These are phyloP conservation scores for Inga leiocalycina DNA, from an alignment of 306 rosid species.

Conservation along the genomic window DNA sequence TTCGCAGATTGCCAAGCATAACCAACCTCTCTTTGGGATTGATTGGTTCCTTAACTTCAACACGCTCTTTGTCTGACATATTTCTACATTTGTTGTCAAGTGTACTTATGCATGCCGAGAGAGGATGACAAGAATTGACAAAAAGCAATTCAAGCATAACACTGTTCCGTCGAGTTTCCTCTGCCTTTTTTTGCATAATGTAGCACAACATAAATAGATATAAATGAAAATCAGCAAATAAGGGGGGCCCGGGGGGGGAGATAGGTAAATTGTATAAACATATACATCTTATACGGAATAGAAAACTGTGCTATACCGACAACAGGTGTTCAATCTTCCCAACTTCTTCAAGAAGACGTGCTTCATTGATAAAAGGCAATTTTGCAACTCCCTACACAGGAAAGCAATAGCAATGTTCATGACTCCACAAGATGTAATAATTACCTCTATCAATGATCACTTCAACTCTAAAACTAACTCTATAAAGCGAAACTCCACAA, in stretches of 20 bases:
- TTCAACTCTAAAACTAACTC: not conserved
- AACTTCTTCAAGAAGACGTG: conserved; percentile 87
- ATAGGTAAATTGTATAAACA: not conserved
- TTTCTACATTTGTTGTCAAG: conserved; percentile 81
- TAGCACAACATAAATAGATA: conserved; percentile 4
- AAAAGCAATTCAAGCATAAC: conserved; percentile 85
- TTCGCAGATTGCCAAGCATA: conserved; percentile 6
- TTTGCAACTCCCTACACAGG: conserved; percentile 87
- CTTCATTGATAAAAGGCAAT: conserved; percentile 94
- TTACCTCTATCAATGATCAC: not conserved
- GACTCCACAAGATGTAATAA: not conserved
- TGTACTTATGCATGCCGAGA: conserved; percentile 91
- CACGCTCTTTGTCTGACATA: conserved; percentile 64
- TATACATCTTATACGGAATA: not conserved
- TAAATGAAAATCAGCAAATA: conserved; percentile 17
- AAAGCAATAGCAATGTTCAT: conserved; percentile 24
- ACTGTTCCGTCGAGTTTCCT: conserved; percentile 78
- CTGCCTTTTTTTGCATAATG: conserved; percentile 46
- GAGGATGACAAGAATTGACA: conserved; percentile 91
- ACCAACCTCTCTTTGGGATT: conserved; percentile 80
- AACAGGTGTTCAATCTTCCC: conserved; percentile 66
- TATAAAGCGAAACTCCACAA: not conserved
- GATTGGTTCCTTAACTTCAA: conserved; percentile 70
- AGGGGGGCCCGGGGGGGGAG: not conserved
- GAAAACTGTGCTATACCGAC: conserved; percentile 55